A percentile compares a stretch with the other conserved stretches of the same genome.
These are phyloP conservation scores for Thecaphora frezii DNA, from an alignment of 1,284 basidiomycete species.

Conservation along the genomic window DNA sequence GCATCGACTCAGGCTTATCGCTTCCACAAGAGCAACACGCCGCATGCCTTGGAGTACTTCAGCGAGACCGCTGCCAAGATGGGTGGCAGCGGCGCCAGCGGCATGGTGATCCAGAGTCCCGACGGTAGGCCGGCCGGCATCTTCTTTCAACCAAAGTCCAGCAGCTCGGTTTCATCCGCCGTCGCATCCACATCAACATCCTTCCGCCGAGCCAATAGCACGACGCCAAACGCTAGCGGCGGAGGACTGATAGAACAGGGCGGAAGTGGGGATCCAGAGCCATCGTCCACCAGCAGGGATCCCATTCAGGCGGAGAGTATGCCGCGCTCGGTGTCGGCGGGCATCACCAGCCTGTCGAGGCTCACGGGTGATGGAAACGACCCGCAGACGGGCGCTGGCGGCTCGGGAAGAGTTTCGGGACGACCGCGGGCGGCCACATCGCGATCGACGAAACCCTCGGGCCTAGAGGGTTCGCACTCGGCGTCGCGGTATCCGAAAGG, in stretches of 20 bases:
- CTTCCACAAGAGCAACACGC: background rate
- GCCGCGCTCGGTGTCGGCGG: background rate
- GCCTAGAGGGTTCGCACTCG: background rate
- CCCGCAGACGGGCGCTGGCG: no score
- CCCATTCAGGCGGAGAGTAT: background rate
- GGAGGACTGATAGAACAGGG: no score
- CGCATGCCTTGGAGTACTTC: constrained; percentile 77
- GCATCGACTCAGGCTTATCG: background rate
- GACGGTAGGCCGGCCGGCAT: constrained; percentile 91
- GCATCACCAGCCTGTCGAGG: no score
- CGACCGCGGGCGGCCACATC: background rate
- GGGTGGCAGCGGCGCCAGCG: constrained; percentile 75
- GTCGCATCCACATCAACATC: constrained; percentile 15
- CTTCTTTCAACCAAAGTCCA: constrained; percentile 77
- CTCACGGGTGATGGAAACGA: background rate
- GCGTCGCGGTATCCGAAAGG: constrained; percentile 25
- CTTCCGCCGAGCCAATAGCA: constrained; percentile 5
- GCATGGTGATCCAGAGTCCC: constrained; percentile 85
- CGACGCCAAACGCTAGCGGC: background rate
- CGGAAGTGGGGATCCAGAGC: background rate
- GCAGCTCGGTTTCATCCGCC: constrained; percentile 6
- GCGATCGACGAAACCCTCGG: background rate
- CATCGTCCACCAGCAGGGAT: background rate
- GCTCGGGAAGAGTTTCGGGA: background rate
- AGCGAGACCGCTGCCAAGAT: constrained; percentile 70